phyloP scores from a whole-genome alignment of 2,329 filamentous ascomycete genomes.

The Fusarium bulbicola region DNA sequence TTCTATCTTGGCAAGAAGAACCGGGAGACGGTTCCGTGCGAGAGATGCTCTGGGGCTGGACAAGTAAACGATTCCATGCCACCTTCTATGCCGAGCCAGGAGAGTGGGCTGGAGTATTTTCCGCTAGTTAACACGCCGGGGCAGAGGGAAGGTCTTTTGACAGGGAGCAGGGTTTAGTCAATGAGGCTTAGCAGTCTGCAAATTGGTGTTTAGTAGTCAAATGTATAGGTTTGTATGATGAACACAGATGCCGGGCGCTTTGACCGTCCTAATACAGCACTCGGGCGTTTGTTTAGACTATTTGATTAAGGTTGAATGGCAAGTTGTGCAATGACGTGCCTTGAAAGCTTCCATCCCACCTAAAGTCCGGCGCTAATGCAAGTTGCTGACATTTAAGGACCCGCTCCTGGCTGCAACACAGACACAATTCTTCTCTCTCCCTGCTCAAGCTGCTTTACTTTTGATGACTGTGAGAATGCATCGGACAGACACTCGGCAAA shows the following conservation, averaged over 20 bases:
- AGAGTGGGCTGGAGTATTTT: background rate
- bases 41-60: background rate
- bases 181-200: background rate
- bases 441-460: background rate
- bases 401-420: background rate
- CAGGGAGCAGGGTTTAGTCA: background rate
- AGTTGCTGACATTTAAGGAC: background rate
- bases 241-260: no score
- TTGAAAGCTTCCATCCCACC: background rate
- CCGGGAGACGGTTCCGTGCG: background rate
- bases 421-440: background rate
- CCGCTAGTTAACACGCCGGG: background rate
- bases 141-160: background rate
- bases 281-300: background rate
- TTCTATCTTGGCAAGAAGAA: background rate
- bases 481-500: background rate
- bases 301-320: background rate
- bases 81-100: background rate
- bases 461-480: accelerated
- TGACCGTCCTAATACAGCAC: accelerated
- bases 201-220: background rate
- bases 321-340: background rate
- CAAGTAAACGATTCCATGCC: background rate
- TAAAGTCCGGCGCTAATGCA: background rate
- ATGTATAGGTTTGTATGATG: background rate